phyloP scores from a whole-genome alignment of 495 filamentous ascomycete species.

The Penicillium waksmanii region DNA sequence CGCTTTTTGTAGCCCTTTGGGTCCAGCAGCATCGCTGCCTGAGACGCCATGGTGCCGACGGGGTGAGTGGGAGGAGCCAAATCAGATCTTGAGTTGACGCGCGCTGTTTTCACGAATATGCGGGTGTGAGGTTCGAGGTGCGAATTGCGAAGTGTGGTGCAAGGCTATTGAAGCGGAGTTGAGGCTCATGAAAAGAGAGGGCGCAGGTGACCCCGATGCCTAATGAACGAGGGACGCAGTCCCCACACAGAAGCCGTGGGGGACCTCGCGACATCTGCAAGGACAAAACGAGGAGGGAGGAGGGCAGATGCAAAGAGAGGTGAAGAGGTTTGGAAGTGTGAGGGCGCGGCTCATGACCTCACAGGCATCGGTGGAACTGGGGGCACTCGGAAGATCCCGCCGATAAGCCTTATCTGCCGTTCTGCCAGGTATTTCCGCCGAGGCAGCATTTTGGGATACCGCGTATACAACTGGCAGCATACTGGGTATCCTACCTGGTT shows the following conservation, averaged over 20 bases:
- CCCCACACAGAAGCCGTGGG: constrained; percentile 15
- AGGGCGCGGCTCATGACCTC: constrained; percentile 27
- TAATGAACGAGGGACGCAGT: constrained; percentile 19
- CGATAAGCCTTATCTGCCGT: constrained; percentile 24
- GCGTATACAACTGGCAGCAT: no score
- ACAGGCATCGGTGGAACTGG: constrained; percentile 6
- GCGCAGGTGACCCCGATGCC: constrained; percentile 13
- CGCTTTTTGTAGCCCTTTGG: constrained; percentile 43
- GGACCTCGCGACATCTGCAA: constrained; percentile 22
- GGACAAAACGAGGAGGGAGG: not conserved
- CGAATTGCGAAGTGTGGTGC: not conserved
- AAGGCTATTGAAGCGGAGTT: not conserved
- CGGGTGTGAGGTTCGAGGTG: not conserved
- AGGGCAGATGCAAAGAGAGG: constrained; percentile 4
- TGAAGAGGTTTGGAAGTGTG: constrained; percentile 6
- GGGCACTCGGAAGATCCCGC: constrained; percentile 30
- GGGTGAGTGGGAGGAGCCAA: not conserved
- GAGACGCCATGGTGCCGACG: constrained; percentile 41
- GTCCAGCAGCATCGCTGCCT: constrained; percentile 49
- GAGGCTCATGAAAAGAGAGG: constrained; percentile 11
- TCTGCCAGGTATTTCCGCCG: not conserved
- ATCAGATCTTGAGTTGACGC: not conserved
- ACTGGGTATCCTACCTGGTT: no score
- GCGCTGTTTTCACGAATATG: not conserved
- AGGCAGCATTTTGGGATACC: no score